Conservation (phyloP, 1,139 yeast species). For the Geotrichum restrictum region DNA sequence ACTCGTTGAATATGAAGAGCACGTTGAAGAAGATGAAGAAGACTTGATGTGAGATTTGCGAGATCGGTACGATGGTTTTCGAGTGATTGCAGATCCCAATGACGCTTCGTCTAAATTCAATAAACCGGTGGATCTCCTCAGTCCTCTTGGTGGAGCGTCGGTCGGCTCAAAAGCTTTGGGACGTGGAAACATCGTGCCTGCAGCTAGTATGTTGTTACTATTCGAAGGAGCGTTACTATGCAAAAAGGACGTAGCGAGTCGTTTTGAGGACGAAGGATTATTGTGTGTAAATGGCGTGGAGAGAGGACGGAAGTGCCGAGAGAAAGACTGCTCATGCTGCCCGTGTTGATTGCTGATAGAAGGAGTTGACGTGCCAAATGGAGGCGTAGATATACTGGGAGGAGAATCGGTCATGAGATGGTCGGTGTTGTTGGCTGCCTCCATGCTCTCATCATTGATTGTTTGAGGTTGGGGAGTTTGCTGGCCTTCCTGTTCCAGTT, state of each 20-base stretch:
- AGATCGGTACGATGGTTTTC: conserved; percentile 17
- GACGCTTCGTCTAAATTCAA: conserved; percentile 42
- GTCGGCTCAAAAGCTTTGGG: neutral
- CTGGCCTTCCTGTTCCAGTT: conserved; percentile 1
- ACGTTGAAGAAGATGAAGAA: conserved; percentile 24
- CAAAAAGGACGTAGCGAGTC: conserved; percentile 17
- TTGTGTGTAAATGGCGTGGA: conserved; percentile 8
- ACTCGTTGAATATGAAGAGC: conserved; percentile 25
- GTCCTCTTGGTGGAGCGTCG: conserved; percentile 24
- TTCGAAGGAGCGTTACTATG: neutral
- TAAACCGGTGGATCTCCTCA: conserved; percentile 42
- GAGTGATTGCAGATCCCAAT: conserved; percentile 26
- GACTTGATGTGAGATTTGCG: conserved; percentile 12
- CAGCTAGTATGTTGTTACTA: neutral
- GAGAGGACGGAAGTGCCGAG: conserved; percentile 11
- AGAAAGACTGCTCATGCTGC: neutral
- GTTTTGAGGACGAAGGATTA: conserved; percentile 9
- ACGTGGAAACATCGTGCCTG: conserved; percentile 1
- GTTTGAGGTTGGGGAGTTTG: neutral
- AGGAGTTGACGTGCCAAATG: neutral
- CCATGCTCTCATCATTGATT: neutral
- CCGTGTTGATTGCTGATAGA: neutral
- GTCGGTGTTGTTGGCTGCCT: conserved; percentile 4
- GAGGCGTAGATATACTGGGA: neutral
- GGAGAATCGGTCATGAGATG: conserved; percentile 17